Evolutionary conservation across 768 basidiomycete genomes (phyloP).

Genomic region (Lentinus brumalis): DNA sequence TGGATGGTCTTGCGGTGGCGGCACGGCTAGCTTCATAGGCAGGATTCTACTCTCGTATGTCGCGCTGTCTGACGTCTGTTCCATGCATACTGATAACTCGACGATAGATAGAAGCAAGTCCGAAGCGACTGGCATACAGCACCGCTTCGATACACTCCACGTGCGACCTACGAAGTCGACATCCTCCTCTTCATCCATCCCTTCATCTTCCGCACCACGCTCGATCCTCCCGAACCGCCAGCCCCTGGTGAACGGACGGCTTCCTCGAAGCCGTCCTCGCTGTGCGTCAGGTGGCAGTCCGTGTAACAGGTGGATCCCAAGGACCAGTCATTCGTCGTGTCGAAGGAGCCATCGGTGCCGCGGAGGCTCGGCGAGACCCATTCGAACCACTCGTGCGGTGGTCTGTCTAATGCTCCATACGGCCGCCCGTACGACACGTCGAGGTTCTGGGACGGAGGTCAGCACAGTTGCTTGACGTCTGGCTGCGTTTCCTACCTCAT

Average conservation of each 20-base stretch:
- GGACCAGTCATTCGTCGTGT: background rate
- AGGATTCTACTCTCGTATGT: background rate
- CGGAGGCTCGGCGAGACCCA: constrained; percentile 12
- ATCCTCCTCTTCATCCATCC: constrained; percentile 16
- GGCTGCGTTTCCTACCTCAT: background rate
- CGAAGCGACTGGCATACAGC: too few species aligned
- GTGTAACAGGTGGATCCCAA: constrained; percentile 3
- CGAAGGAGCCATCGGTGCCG: background rate
- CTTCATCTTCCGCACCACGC: constrained; percentile 13
- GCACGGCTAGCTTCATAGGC: background rate
- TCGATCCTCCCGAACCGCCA: background rate
- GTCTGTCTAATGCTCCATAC: background rate
- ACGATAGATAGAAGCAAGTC: too few species aligned
- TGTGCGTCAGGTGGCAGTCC: constrained; percentile 4
- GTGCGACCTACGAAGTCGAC: constrained; percentile 4
- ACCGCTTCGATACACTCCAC: background rate
- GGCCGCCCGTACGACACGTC: constrained; percentile 10
- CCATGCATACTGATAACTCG: background rate
- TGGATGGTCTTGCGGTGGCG: constrained; percentile 48
- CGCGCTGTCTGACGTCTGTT: background rate
- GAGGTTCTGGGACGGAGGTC: background rate
- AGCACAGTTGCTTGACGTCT: too few species aligned
- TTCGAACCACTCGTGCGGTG: constrained; percentile 17
- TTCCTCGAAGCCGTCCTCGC: constrained; percentile 1
- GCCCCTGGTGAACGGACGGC: background rate